A percentile compares a stretch with the other conserved stretches of the same genome.
Conservation (phyloP, 164 flowering plant species). For the Stephania cephalantha region DNA sequence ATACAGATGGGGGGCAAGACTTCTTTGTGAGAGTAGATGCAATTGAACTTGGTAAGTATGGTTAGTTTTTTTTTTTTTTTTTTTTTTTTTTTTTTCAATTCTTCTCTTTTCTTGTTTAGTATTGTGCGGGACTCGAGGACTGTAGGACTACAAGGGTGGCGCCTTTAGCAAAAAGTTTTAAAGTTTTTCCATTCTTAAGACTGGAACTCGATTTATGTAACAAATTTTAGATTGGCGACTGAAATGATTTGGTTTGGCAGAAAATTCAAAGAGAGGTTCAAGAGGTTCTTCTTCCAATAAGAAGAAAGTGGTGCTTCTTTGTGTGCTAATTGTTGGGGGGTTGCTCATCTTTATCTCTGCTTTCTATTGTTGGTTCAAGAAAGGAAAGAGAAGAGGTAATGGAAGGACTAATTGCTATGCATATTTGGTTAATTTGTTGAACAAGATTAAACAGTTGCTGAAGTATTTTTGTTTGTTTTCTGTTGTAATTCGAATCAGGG, state of each 20-base stretch:
- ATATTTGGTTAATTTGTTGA: neutral
- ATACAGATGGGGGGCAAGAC: constrained; percentile 6
- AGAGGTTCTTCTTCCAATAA: neutral
- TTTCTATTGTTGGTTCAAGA: neutral
- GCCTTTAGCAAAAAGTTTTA: too few relatives aligned
- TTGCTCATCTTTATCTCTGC: neutral
- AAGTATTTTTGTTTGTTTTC: neutral
- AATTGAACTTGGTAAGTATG: neutral
- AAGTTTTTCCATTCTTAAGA: too few relatives aligned
- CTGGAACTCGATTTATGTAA: neutral
- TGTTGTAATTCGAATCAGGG: neutral
- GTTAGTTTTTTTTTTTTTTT: too few relatives aligned
- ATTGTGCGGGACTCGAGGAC: too few relatives aligned
- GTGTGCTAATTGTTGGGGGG: neutral
- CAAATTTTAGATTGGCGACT: neutral
- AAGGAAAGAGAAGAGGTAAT: neutral
- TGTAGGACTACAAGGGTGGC: too few relatives aligned
- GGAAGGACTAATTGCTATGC: neutral
- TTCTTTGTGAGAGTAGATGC: neutral
- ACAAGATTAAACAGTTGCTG: neutral
- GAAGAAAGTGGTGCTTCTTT: neutral
- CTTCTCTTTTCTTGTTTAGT: too few relatives aligned
- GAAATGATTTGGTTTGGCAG: neutral
- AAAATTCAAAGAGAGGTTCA: neutral
- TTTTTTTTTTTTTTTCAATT: too few relatives aligned